Evolutionary conservation across 352 stramenopile species (phyloP), one percentile per base, ranked within the genome.

Genomic region (Globisporangium sylvaticum): DNA sequence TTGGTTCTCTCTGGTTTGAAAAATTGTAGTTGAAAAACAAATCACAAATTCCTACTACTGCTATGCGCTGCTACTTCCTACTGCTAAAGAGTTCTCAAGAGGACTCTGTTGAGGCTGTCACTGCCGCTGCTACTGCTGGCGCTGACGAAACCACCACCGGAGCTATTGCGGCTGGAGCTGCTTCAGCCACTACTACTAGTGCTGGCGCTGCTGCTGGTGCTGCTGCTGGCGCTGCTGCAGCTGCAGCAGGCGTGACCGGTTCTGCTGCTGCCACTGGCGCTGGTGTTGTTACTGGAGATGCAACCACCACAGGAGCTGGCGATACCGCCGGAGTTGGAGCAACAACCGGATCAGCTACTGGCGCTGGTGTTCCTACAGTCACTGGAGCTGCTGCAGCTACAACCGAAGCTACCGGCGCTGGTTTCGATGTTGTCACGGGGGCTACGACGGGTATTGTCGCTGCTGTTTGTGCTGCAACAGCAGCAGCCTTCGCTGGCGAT

Each of bases 401-500:
- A 58, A 10, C 18, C 10, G 12, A n/a, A 9, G 18, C 50, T 32
- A n/a, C 50, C 4, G 15, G 22, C 24, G 18, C 53, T 58, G 27
- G 53, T 27, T 27, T 58, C 18, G 24, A 55, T 14, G 48, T 22
- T 18, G 24, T 25, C 24, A 24, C 25, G 1, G 20, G 27, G 8
- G 14, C 54, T 22, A 27, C 29, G 29, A 39, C 29, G 20, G 54
- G 7, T 59, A 59, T 58, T 58, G 50, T 58, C 60, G 6, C 15
- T 7, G 37, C 37, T 39, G 24, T 8, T 48, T 42, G 27, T 25
- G 18, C 39, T 20, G 20, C 63, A 8, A 12, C 42, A 22, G 34
- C 63, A 10, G 34, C 32, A 1, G 58, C 56, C 14, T 69, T 78
- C n/a, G 25, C 53, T 15, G 65, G 25, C 20, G 65, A 39, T 15